Conservation (phyloP, 257 asterid species). For the Nyctanthes arbortristis region DNA sequence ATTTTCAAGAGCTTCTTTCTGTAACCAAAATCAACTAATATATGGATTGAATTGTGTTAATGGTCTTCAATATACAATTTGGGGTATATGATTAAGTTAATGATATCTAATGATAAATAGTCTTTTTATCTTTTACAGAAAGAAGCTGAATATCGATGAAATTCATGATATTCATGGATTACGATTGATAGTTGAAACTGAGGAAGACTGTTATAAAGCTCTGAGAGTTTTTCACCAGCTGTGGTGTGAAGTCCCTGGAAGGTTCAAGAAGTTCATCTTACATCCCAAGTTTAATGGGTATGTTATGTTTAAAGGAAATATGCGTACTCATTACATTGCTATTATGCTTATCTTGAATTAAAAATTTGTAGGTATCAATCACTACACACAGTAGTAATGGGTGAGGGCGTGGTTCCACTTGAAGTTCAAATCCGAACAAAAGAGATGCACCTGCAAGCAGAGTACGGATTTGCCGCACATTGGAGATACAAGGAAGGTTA, state of each 20-base stretch:
- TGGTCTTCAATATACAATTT: neutral
- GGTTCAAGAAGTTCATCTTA: constrained; percentile 81
- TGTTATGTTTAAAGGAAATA: constrained; percentile 13
- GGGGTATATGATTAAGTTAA: neutral
- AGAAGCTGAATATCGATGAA: constrained; percentile 83
- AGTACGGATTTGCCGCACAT: constrained; percentile 96
- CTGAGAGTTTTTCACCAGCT: constrained; percentile 66
- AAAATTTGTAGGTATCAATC: constrained; percentile 72
- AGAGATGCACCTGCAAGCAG: constrained; percentile 98
- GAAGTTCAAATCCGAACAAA: constrained; percentile 96
- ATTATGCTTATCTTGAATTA: constrained; percentile 18
- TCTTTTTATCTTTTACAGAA: constrained; percentile 48
- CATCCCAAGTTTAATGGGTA: constrained; percentile 91
- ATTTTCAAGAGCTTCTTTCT: neutral
- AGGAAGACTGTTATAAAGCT: constrained; percentile 93
- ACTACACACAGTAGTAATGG: constrained; percentile 79
- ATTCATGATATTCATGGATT: constrained; percentile 92
- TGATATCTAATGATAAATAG: constrained; percentile 14
- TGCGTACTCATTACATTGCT: neutral
- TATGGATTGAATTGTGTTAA: neutral
- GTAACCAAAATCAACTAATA: neutral
- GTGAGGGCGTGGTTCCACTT: constrained; percentile 75
- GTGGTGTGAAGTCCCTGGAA: constrained; percentile 85
- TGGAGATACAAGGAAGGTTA: constrained; percentile 99
- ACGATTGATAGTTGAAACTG: constrained; percentile 79